A percentile compares a stretch with the other conserved stretches of the same genome.
Evolutionary conservation across 306 rosid species (phyloP).

Genomic region (Pyrus bretschneideri): DNA sequence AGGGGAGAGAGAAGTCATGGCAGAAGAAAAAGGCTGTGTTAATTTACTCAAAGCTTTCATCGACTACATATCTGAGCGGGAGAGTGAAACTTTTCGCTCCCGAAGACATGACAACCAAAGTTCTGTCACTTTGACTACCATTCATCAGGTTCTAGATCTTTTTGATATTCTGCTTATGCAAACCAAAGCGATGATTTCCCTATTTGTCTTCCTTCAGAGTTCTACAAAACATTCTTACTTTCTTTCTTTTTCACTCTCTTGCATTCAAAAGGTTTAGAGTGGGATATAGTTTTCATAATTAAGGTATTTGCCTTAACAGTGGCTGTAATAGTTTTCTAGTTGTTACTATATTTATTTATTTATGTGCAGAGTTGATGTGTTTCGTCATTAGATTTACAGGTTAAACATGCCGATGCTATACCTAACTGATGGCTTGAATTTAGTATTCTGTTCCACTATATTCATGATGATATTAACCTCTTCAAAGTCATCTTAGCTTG

Average conservation of each 20-base stretch:
- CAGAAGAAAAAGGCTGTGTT: slow-evolving; percentile 55
- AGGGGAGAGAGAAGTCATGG: slow-evolving; percentile 29
- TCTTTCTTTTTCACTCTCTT: slow-evolving; percentile 13
- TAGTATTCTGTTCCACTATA: background rate
- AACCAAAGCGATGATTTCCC: background rate
- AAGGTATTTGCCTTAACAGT: slow-evolving; percentile 48
- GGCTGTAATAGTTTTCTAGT: background rate
- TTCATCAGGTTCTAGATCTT: slow-evolving; percentile 66
- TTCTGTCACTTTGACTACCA: slow-evolving; percentile 85
- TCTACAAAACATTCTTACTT: background rate
- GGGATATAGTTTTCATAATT: slow-evolving; percentile 91
- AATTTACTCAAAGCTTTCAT: slow-evolving; percentile 52
- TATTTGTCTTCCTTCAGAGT: background rate
- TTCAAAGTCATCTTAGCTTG: background rate
- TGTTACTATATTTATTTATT: background rate
- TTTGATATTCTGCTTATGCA: background rate
- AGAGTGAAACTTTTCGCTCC: slow-evolving; percentile 62
- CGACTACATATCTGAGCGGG: slow-evolving; percentile 68
- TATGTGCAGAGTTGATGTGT: background rate
- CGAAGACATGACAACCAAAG: slow-evolving; percentile 62
- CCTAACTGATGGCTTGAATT: background rate
- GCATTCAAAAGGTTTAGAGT: slow-evolving; percentile 96
- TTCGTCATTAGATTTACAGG: background rate
- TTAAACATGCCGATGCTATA: background rate
- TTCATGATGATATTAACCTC: background rate